Base-by-base conservation (phyloP, 169 alveolate species). In the Plasmodium inui region DNA sequence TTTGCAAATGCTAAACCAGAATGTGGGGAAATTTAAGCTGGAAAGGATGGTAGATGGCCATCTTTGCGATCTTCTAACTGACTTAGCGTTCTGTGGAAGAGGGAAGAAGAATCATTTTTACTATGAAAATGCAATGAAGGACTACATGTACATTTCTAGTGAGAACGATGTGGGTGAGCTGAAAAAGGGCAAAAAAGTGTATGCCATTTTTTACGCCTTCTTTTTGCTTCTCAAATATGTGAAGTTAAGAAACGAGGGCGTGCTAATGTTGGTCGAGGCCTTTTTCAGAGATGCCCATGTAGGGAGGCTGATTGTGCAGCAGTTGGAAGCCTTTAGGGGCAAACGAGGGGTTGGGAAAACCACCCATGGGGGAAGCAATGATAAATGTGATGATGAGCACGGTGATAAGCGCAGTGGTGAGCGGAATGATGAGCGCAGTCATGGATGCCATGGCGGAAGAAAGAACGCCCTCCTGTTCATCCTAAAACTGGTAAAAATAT, bases 241-340 rank as follows among this genome's bases (percentile, higher is more conserved):
- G 92, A 91, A 91, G 76, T 81, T 91, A 72, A 91, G 92, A 71
- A 55, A 72, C 55, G 46, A 72, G 46, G 50, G 55, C 74, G 28
- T 70, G 26, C 22, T 81, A 81, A 28, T 6, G 22, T 32, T 82
- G 83, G 84, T 91, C 19, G 86, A 91, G 74, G 12, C 46, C 0
- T 91, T 91, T 91, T 91, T 91, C 61, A 82, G 83, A 91, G 67
- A 91, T 91, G 79, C 14, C 32, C 19, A 72, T 71, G 61, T 91
- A 32, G 91, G 73, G 30, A 72, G 74, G 76, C 8, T 39, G 12
- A 53, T 91, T 14, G 39, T 91, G 74, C 73, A 76, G 8, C 78
- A 53, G 39, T 44, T 91, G 50, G 92, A 91, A 22, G 73, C 55
- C 39, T 91, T 81, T 73, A 82, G 41, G 41, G 84, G n/a, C 53